phyloP scores from a whole-genome alignment of 2,329 filamentous ascomycete genomes.

The Ophiocordyceps camponoti-saundersi region DNA sequence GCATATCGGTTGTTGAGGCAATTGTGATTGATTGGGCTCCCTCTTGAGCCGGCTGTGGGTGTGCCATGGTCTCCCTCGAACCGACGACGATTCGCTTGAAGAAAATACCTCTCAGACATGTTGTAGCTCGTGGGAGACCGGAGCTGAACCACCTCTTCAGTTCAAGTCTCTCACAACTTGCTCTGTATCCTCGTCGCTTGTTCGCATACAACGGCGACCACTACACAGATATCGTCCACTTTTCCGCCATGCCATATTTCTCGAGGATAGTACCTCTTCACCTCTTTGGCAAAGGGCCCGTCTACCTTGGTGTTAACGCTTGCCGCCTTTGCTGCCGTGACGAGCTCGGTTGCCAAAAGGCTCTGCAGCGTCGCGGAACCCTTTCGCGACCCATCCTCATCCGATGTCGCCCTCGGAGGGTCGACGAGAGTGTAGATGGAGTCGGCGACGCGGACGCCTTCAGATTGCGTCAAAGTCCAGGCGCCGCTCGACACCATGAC shows the following conservation, averaged over 20 bases:
- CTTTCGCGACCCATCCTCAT: too few relatives aligned
- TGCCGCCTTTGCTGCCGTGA: slow-evolving; percentile 66
- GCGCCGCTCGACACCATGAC: slow-evolving; percentile 60
- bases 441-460: slow-evolving; percentile 46
- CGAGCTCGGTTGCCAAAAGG: slow-evolving; percentile 61
- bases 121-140: too few relatives aligned
- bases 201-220: slow-evolving; percentile 64
- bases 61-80: too few relatives aligned
- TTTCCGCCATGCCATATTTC: slow-evolving; percentile 88
- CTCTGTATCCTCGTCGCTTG: slow-evolving; percentile 15
- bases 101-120: too few relatives aligned
- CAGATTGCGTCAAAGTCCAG: slow-evolving; percentile 47
- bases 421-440: slow-evolving; percentile 30
- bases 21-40: too few relatives aligned
- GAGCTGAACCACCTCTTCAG: too few relatives aligned
- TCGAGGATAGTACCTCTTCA: slow-evolving; percentile 70
- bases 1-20: too few relatives aligned
- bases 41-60: too few relatives aligned
- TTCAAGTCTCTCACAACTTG: neutral
- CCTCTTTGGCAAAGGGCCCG: slow-evolving; percentile 88
- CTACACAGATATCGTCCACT: slow-evolving; percentile 83
- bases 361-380: slow-evolving; percentile 40
- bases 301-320: slow-evolving; percentile 69
- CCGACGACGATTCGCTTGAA: too few relatives aligned
- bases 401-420: too few relatives aligned